A percentile compares a stretch with the other conserved stretches of the same genome.
These are phyloP conservation scores for Colletotrichum australisinense DNA, from an alignment of 2,329 filamentous ascomycete species.

Conservation along the genomic window DNA sequence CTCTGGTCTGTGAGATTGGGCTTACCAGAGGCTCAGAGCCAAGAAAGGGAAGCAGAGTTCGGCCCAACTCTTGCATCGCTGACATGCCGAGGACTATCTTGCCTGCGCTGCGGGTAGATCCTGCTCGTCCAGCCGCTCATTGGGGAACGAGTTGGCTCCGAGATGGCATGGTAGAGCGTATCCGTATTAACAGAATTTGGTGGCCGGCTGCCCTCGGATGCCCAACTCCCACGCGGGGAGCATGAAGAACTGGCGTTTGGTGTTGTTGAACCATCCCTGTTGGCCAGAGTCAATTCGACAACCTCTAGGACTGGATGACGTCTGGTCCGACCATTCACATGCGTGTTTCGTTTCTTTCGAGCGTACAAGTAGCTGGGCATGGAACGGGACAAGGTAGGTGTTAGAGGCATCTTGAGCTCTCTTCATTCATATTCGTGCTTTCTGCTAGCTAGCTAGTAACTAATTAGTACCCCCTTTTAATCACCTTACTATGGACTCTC, in stretches of 20 bases:
- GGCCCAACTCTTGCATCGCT: background rate
- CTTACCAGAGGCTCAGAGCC: background rate
- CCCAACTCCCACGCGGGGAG: background rate
- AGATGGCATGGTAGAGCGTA: conserved; percentile 5
- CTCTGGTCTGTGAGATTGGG: background rate
- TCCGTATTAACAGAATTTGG: conserved; percentile 14
- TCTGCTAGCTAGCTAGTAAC: background rate
- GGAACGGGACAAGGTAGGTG: background rate
- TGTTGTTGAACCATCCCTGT: conserved; percentile 23
- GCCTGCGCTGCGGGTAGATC: background rate
- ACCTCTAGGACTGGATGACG: conserved; percentile 12
- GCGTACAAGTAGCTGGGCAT: background rate
- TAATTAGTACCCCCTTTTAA: background rate
- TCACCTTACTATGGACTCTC: background rate
- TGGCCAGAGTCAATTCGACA: conserved; percentile 3
- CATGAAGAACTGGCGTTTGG: conserved; percentile 22
- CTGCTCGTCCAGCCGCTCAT: background rate
- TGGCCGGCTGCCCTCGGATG: conserved; percentile 1
- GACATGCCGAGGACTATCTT: background rate
- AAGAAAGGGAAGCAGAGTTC: conserved; percentile 12
- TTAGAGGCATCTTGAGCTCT: background rate
- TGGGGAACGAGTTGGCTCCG: background rate
- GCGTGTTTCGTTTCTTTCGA: background rate
- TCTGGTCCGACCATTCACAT: background rate
- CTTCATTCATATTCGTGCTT: background rate